A percentile compares a stretch with the other conserved stretches of the same genome.
These are phyloP conservation scores for Rhexocercosporidium sp. DNA, from an alignment of 2,329 filamentous ascomycete genomes.

Conservation along the genomic window DNA sequence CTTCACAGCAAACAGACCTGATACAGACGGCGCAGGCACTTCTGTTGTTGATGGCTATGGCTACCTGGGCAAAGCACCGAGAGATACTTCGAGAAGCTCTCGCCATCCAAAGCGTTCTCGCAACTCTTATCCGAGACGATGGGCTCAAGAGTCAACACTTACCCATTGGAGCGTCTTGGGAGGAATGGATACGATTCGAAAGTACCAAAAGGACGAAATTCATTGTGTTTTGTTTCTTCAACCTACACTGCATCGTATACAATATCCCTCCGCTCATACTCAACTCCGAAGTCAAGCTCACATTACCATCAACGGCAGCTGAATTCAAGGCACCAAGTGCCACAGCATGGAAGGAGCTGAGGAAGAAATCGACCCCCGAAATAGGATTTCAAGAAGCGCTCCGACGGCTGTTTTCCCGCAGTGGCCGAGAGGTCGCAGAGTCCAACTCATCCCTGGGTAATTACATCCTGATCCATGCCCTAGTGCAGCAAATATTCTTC, in stretches of 20 bases:
- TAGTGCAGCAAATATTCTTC: conserved; percentile 75
- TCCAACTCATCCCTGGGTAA: conserved; percentile 61
- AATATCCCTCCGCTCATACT: conserved; percentile 62
- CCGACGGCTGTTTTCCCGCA: conserved; percentile 52
- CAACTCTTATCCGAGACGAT: conserved; percentile 63
- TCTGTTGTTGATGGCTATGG: conserved; percentile 63
- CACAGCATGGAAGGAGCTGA: conserved; percentile 52
- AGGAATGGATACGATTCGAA: conserved; percentile 64
- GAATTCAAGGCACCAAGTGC: conserved; percentile 64
- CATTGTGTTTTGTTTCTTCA: conserved; percentile 66
- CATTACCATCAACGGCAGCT: conserved; percentile 58
- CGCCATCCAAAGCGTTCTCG: conserved; percentile 58
- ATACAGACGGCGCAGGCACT: conserved; percentile 70
- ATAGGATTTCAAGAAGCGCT: conserved; percentile 63
- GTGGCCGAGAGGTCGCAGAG: conserved; percentile 53
- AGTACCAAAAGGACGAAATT: conserved; percentile 63
- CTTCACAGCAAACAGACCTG: conserved; percentile 7
- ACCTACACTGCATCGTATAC: conserved; percentile 65
- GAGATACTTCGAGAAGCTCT: conserved; percentile 49
- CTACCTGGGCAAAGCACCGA: conserved; percentile 65
- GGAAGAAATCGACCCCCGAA: conserved; percentile 8
- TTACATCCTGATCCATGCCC: conserved; percentile 73
- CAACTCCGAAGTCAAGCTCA: conserved; percentile 63
- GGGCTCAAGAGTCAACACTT: conserved; percentile 51
- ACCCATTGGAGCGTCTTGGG: conserved; percentile 59